These are phyloP conservation scores for Alternaria tenuissima DNA, from an alignment of 2,329 filamentous ascomycete species.

Conservation along the genomic window DNA sequence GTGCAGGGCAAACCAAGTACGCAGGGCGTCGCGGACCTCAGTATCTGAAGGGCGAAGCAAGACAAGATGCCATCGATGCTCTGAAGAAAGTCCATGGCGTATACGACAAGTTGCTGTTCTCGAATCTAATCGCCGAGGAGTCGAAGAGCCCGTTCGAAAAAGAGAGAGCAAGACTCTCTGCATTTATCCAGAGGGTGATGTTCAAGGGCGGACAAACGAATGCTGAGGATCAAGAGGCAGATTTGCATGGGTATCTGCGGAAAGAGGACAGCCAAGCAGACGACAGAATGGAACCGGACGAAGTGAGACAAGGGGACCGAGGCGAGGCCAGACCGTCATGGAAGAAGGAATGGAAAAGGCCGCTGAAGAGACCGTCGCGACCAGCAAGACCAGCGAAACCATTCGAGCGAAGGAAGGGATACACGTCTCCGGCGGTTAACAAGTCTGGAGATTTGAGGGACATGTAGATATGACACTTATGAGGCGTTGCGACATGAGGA, in stretches of 20 bases:
- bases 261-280: slow-evolving; percentile 1
- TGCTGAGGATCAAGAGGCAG: slow-evolving; percentile 12
- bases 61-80: slow-evolving; percentile 38
- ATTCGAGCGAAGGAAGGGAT: slow-evolving; percentile 2
- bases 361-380: slow-evolving; percentile 18
- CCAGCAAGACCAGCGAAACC: not conserved
- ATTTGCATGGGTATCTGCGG: slow-evolving; percentile 21
- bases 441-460: not conserved
- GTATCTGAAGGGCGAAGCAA: slow-evolving; percentile 25
- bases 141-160: slow-evolving; percentile 38
- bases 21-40: slow-evolving; percentile 17
- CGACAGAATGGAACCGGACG: not conserved
- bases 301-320: not conserved
- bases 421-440: not conserved
- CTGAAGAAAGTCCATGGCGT: slow-evolving; percentile 41
- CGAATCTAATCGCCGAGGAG: slow-evolving; percentile 42
- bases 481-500: not conserved
- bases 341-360: slow-evolving; percentile 25
- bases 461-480: slow-evolving; percentile 4
- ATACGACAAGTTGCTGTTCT: slow-evolving; percentile 42
- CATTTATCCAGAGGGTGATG: slow-evolving; percentile 35
- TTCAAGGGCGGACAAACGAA: slow-evolving; percentile 17
- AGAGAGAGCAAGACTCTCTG: slow-evolving; percentile 36
- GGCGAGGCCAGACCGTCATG: slow-evolving; percentile 13
- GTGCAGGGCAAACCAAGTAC: slow-evolving; percentile 15